phyloP scores from a whole-genome alignment of 1,284 basidiomycete species.

The Microbotryum scabiosae region DNA sequence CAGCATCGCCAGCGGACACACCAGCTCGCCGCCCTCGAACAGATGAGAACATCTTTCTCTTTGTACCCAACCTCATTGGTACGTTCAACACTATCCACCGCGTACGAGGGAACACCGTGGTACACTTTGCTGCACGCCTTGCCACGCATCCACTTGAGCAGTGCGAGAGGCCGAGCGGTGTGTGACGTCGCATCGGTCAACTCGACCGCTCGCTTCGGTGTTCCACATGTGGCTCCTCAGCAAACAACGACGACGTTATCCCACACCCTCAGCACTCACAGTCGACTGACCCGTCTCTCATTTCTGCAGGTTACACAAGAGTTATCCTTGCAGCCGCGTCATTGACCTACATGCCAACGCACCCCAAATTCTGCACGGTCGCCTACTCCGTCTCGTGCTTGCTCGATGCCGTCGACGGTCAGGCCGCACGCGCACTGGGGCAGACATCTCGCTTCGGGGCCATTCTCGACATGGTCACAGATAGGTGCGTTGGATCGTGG shows the following conservation, averaged over 20 bases:
- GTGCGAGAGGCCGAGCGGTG: background rate
- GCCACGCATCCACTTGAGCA: background rate
- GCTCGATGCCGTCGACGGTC: slow-evolving; percentile 90
- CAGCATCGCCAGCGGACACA: background rate
- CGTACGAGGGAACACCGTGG: background rate
- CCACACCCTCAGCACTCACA: background rate
- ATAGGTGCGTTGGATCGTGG: slow-evolving; percentile 56
- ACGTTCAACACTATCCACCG: slow-evolving; percentile 34
- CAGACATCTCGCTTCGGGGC: slow-evolving; percentile 96
- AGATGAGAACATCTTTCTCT: slow-evolving; percentile 83
- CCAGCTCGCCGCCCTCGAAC: slow-evolving; percentile 11
- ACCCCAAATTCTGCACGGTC: slow-evolving; percentile 85
- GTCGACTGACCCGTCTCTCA: background rate
- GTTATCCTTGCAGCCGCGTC: slow-evolving; percentile 83
- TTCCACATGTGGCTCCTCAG: background rate
- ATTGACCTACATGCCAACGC: slow-evolving; percentile 86
- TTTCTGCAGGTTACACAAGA: slow-evolving; percentile 68
- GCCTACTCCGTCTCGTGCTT: slow-evolving; percentile 88
- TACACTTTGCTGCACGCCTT: background rate
- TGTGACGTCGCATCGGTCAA: background rate
- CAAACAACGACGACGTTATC: background rate
- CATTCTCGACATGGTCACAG: slow-evolving; percentile 99
- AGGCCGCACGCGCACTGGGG: slow-evolving; percentile 77
- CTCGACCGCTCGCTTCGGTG: background rate
- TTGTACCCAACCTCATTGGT: slow-evolving; percentile 94